Percentiles rank a stretch among this genome's conserved stretches.
Conservation (phyloP, 441 rosid species). For the Capsella rubella region DNA sequence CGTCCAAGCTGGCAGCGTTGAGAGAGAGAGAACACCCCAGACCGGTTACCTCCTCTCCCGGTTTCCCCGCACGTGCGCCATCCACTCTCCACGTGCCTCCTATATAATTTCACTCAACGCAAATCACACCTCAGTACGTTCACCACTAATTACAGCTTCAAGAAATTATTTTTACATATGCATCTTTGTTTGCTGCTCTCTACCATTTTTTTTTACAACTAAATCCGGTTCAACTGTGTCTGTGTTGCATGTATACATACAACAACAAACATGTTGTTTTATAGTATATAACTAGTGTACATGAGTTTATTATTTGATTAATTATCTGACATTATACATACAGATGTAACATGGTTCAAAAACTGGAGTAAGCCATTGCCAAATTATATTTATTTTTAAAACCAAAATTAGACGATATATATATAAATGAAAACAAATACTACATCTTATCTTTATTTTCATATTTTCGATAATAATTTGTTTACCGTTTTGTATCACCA, state of each 20-base stretch:
- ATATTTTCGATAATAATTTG: background rate
- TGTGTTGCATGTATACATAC: too few species aligned
- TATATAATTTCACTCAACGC: constrained; percentile 4
- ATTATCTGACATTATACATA: too few species aligned
- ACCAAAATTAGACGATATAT: background rate
- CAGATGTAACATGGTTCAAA: too few species aligned
- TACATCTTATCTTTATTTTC: background rate
- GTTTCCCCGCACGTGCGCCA: constrained; percentile 46
- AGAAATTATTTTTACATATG: background rate
- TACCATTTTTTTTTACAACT: too few species aligned
- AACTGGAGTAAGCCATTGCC: too few species aligned
- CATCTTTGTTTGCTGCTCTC: too few species aligned
- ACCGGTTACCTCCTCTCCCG: constrained; percentile 53
- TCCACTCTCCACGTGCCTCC: constrained; percentile 56
- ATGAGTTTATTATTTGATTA: too few species aligned
- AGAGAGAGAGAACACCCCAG: background rate
- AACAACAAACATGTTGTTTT: too few species aligned
- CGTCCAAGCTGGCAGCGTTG: constrained; percentile 63
- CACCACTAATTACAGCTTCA: background rate
- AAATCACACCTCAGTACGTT: background rate
- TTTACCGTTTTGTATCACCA: background rate
- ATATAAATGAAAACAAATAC: background rate
- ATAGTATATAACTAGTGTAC: too few species aligned
- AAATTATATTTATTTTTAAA: too few species aligned
- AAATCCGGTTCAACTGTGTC: too few species aligned